Evolutionary conservation across 2,329 filamentous ascomycete genomes (phyloP).

Genomic region (Curvularia spicifera): DNA sequence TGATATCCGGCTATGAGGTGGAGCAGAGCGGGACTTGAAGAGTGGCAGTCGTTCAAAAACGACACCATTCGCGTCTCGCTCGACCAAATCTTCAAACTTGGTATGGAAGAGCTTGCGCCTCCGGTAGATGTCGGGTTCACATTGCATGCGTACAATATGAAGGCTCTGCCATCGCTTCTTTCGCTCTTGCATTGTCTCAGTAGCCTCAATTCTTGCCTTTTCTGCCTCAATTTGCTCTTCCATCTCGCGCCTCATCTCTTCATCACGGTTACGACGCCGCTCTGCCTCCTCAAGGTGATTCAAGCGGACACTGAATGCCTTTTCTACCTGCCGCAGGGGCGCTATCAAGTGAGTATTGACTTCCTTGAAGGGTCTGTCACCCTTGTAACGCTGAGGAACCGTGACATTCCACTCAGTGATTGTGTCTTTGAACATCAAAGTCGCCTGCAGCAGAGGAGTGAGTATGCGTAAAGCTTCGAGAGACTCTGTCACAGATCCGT

Average conservation of each 20-base stretch:
- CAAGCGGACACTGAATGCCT: conserved; percentile 10
- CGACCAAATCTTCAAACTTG: conserved; percentile 25
- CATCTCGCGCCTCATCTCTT: conserved; percentile 11
- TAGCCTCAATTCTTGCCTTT: conserved; percentile 3
- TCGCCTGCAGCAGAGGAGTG: conserved; percentile 18
- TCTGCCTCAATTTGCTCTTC: conserved; percentile 16
- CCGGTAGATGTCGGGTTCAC: conserved; percentile 28
- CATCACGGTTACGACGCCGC: conserved; percentile 6
- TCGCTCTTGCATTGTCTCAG: conserved; percentile 9
- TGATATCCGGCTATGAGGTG: conserved; percentile 17
- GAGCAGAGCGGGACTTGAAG: conserved; percentile 46
- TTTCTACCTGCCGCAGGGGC: conserved; percentile 30
- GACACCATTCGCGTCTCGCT: conserved; percentile 50
- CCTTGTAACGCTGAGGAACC: conserved; percentile 20
- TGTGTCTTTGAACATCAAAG: conserved; percentile 35
- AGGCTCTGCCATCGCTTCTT: conserved; percentile 40
- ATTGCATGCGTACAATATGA: conserved; percentile 35
- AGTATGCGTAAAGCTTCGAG: conserved; percentile 29
- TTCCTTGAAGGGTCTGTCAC: conserved; percentile 32
- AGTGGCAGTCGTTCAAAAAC: conserved; percentile 49
- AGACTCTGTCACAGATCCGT: conserved; percentile 15
- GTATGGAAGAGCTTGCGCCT: conserved; percentile 20
- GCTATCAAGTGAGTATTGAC: conserved; percentile 34
- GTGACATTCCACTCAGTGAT: conserved; percentile 33
- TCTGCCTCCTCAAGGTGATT: conserved; percentile 17